Base-by-base conservation (phyloP, 257 asterid genomes). In the Ligustrum vulgare region DNA sequence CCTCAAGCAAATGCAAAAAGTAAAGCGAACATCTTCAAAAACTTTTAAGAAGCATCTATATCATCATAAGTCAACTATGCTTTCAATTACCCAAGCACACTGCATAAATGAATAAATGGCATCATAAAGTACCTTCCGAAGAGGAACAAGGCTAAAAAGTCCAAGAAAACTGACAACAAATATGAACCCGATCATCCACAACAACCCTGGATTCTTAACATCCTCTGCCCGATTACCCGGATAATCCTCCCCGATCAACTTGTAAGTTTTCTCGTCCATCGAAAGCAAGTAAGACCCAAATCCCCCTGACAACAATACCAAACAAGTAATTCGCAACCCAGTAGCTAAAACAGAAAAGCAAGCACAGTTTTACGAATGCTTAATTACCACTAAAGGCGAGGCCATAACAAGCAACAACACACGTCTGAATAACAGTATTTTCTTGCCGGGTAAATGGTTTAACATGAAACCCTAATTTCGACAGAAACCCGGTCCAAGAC, bases 381-480 rank as follows among this genome's bases (percentile, higher is more conserved):
- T 72, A 3, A 4, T 77, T 81, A 94, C 98, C 98, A 62, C 98
- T 92, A 82, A 88, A 90, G 73, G 98, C 96, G 73, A 94, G 97
- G 60, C 98, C 98, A 74, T 90, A 94, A 77, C 97, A 94, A 81
- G 97, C 98, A 80, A 94, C 98, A 32, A 94, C 97, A 72, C 98
- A 94, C 22, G 98, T 94, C 78, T 94, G 98, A 72, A 92, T 92
- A 54, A 92, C 98, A 9, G 98, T 94, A 66, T 92, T 92, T 87
- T 94, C 98, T 73, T 94, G 98, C 72, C 89, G 88, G 64, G 97
- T 90, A 63, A 94, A 94, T 4, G 98, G 98, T 13, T 62, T 70
- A 43, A 72, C 78, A 39, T 86, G 74, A 70, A 86, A 76, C 0
- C 98, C 98, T 1, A 94, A 80, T 80, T 81, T 89, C 69, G 95